These are phyloP conservation scores for Aquilaria malaccensis DNA, from an alignment of 345 rosid genomes.

Conservation along the genomic window DNA sequence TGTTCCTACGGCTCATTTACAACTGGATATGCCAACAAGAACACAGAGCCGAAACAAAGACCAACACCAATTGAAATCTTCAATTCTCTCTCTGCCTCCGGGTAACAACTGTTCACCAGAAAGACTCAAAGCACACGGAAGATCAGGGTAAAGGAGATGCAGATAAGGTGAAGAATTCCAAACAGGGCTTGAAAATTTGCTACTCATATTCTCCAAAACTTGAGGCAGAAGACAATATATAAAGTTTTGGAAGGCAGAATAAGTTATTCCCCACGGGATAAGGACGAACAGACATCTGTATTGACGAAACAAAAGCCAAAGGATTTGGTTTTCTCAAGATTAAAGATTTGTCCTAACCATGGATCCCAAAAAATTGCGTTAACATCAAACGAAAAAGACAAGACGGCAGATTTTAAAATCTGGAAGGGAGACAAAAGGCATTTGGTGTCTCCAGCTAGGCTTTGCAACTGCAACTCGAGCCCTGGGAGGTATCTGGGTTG, in stretches of 20 bases:
- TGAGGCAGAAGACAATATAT: slow-evolving; percentile 42
- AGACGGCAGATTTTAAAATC: background rate
- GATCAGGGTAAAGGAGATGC: slow-evolving; percentile 20
- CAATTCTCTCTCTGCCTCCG: too few relatives aligned
- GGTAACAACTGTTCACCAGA: background rate
- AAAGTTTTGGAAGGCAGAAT: slow-evolving; percentile 8
- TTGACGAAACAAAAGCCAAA: slow-evolving; percentile 32
- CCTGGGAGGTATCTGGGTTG: background rate
- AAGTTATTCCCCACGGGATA: slow-evolving; percentile 44
- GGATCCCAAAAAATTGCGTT: background rate
- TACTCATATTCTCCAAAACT: slow-evolving; percentile 45
- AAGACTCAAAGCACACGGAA: slow-evolving; percentile 11
- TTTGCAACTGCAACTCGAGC: too few relatives aligned
- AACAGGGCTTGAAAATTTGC: slow-evolving; percentile 17
- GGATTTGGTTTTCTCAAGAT: background rate
- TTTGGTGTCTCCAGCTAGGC: background rate
- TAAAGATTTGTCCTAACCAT: background rate
- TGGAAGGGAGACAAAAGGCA: background rate
- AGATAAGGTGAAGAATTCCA: slow-evolving; percentile 23
- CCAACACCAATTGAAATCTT: background rate
- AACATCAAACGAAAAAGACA: background rate
- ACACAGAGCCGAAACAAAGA: background rate
- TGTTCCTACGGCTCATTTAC: slow-evolving; percentile 36
- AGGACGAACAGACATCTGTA: slow-evolving; percentile 28
- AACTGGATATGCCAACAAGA: slow-evolving; percentile 3